Conservation (phyloP, 1,139 yeast species). For the Pichia sp. region DNA sequence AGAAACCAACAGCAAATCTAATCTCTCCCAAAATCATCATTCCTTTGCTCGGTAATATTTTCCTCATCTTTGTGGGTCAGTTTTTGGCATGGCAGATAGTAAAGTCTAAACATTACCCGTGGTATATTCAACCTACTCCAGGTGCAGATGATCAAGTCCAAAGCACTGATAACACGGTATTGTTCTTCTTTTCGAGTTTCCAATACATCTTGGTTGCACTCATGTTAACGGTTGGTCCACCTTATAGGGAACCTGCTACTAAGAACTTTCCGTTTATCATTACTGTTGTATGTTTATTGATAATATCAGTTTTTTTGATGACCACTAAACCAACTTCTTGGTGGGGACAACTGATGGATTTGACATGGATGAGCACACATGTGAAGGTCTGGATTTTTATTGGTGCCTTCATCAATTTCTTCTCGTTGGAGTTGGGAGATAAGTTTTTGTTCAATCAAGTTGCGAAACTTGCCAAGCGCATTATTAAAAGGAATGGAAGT, state of each 20-base stretch:
- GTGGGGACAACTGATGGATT: constrained; percentile 66
- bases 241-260: constrained; percentile 76
- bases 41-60: constrained; percentile 71
- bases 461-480: constrained; percentile 26
- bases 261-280: constrained; percentile 65
- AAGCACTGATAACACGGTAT: constrained; percentile 82
- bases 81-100: constrained; percentile 55
- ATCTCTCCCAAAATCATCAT: constrained; percentile 82
- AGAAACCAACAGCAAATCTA: constrained; percentile 89
- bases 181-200: constrained; percentile 75
- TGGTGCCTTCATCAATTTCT: constrained; percentile 45
- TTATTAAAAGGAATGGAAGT: constrained; percentile 22
- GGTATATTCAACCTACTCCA: constrained; percentile 80
- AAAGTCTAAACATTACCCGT: constrained; percentile 38
- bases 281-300: constrained; percentile 46
- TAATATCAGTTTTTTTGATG: constrained; percentile 46
- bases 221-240: constrained; percentile 84
- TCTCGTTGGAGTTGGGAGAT: constrained; percentile 41
- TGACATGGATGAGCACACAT: constrained; percentile 49
- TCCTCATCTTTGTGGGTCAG: constrained; percentile 58
- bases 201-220: constrained; percentile 85
- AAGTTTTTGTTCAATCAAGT: constrained; percentile 28
- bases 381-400: constrained; percentile 48
- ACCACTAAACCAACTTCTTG: constrained; percentile 39
- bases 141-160: constrained; percentile 76